phyloP scores from a whole-genome alignment of 208 protist genomes.

The Wallacemonas sp. region DNA sequence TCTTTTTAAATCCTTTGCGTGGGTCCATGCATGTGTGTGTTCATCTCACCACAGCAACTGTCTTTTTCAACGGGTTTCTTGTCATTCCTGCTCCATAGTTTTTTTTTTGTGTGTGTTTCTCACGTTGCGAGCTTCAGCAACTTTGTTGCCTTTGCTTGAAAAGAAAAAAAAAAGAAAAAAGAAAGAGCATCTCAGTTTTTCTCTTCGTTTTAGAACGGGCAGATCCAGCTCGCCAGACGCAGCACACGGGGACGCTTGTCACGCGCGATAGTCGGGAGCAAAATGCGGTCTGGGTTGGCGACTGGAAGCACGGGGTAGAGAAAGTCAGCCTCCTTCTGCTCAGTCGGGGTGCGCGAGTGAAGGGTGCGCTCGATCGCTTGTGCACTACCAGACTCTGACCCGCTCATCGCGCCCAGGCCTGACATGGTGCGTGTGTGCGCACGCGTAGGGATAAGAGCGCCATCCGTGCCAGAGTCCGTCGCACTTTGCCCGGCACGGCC shows the following conservation, averaged over 20 bases:
- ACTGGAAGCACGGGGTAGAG: conserved; percentile 25
- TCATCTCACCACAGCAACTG: too few relatives aligned
- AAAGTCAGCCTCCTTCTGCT: conserved; percentile 12
- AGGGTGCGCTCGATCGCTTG: neutral
- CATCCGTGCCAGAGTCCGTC: conserved; percentile 7
- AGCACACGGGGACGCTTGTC: conserved; percentile 40
- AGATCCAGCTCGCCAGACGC: conserved; percentile 51
- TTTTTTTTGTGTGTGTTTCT: neutral
- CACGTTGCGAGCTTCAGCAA: too few relatives aligned
- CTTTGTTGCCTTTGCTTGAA: neutral
- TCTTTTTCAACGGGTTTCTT: too few relatives aligned
- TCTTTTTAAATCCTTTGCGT: conserved; percentile 26
- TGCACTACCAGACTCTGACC: neutral
- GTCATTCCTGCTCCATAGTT: neutral
- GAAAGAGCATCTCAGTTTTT: too few relatives aligned
- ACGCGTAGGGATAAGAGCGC: neutral
- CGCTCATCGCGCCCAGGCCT: neutral
- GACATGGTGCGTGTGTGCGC: neutral
- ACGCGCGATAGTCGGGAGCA: conserved; percentile 43
- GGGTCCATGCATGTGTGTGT: too few relatives aligned
- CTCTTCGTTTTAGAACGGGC: conserved; percentile 54
- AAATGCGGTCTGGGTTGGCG: conserved; percentile 43
- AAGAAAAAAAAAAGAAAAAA: conserved; percentile 32
- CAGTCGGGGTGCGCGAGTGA: conserved; percentile 22
- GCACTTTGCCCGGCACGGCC: neutral